A percentile compares a stretch with the other conserved stretches of the same genome.
Evolutionary conservation across 176 grass and related monocot genomes (phyloP).

Genomic region (Themeda triandra): DNA sequence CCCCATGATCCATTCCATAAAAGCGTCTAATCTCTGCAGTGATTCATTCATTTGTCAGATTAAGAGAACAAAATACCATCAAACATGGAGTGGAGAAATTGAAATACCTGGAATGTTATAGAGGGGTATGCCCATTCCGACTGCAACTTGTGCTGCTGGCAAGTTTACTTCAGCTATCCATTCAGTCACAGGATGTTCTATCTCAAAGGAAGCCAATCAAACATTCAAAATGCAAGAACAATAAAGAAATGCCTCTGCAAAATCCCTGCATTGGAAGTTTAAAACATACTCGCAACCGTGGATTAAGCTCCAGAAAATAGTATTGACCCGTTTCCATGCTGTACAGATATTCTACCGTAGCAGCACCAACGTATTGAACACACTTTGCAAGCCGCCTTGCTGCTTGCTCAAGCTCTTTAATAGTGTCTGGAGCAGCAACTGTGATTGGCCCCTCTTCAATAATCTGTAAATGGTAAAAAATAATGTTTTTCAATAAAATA

Average conservation of each 20-base stretch:
- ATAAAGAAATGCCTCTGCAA: background rate
- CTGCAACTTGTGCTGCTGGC: no score
- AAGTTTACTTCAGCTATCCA: no score
- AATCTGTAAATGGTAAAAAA: constrained; percentile 58
- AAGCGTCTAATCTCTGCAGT: no score
- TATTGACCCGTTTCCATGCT: constrained; percentile 99
- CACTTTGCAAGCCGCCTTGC: constrained; percentile 92
- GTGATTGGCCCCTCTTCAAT: constrained; percentile 98
- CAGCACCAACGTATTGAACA: constrained; percentile 86
- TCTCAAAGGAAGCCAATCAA: constrained; percentile 19
- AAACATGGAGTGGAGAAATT: no score
- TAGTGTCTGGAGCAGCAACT: constrained; percentile 65
- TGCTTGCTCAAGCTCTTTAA: constrained; percentile 92
- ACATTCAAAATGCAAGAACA: background rate
- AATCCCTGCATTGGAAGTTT: background rate
- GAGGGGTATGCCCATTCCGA: no score
- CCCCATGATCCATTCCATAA: constrained; percentile 86
- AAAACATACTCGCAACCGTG: constrained; percentile 73
- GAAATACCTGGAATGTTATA: no score
- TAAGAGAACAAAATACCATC: no score
- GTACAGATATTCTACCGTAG: no score
- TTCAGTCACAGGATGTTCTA: no score
- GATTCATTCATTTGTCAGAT: no score
- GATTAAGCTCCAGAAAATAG: constrained; percentile 98
- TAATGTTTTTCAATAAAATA: background rate